Evolutionary conservation across 2,329 filamentous ascomycete genomes (phyloP).

Genomic region (Polytolypa hystricis): DNA sequence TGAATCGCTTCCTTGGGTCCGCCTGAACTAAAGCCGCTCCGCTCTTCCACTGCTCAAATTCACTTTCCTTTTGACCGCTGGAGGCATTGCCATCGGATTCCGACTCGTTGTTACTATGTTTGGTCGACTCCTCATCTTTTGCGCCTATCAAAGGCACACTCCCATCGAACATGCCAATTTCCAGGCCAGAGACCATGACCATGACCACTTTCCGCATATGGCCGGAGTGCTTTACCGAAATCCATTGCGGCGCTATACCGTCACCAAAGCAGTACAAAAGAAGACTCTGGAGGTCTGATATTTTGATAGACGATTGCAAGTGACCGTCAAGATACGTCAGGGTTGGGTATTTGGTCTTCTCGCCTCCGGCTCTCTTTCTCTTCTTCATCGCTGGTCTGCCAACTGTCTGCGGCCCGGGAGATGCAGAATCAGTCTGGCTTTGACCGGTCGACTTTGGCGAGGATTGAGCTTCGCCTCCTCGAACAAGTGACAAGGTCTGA

Average conservation of each 20-base stretch:
- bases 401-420: conserved; percentile 5
- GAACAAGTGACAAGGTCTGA: conserved; percentile 2
- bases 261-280: conserved; percentile 53
- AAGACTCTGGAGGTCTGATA: conserved; percentile 48
- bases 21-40: conserved; percentile 21
- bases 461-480: background rate
- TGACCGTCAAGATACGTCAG: conserved; percentile 45
- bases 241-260: conserved; percentile 51
- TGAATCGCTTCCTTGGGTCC: conserved; percentile 23
- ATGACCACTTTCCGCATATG: conserved; percentile 65
- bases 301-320: conserved; percentile 44
- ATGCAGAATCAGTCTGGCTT: background rate
- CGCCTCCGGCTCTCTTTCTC: conserved; percentile 27
- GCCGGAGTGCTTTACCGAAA: conserved; percentile 46
- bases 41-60: conserved; percentile 30
- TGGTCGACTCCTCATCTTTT: conserved; percentile 3
- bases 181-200: conserved; percentile 84
- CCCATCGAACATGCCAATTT: conserved; percentile 77
- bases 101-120: conserved; percentile 5
- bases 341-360: conserved; percentile 41
- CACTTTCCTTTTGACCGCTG: conserved; percentile 17
- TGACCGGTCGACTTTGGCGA: background rate
- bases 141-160: conserved; percentile 23
- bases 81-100: conserved; percentile 1
- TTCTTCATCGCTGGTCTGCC: conserved; percentile 17